A percentile compares a stretch with the other conserved stretches of the same genome.
Evolutionary conservation across 164 flowering plant genomes (phyloP).

Genomic region (Echeveria elegans): DNA sequence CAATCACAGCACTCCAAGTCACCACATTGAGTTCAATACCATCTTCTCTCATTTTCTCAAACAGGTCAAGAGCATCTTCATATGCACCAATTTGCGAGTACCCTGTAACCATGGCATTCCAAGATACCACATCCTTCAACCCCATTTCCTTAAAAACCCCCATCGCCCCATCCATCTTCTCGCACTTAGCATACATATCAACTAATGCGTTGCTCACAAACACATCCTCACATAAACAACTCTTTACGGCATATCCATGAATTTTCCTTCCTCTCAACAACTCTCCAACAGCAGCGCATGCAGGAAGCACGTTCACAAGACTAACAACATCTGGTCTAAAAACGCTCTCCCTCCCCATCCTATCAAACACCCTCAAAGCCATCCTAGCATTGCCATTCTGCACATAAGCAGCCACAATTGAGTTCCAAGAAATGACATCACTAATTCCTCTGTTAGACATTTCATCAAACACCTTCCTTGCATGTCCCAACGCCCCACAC

Average conservation of each 20-base stretch:
- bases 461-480: constrained; percentile 50
- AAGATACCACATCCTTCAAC: constrained; percentile 64
- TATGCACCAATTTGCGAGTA: constrained; percentile 58
- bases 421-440: constrained; percentile 69
- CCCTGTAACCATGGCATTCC: constrained; percentile 80
- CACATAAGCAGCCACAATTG: constrained; percentile 45
- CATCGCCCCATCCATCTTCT: constrained; percentile 11
- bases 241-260: constrained; percentile 41
- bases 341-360: constrained; percentile 16
- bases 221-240: constrained; percentile 17
- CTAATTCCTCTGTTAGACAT: constrained; percentile 29
- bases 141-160: constrained; percentile 22
- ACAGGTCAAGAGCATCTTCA: constrained; percentile 41
- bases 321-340: constrained; percentile 47
- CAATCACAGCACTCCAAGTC: constrained; percentile 77
- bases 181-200: constrained; percentile 13
- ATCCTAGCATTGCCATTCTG: constrained; percentile 27
- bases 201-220: constrained; percentile 9
- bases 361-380: constrained; percentile 36
- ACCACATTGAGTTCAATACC: constrained; percentile 55
- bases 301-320: constrained; percentile 58
- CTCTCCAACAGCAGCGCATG: constrained; percentile 32
- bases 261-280: constrained; percentile 29
- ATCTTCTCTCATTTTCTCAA: constrained; percentile 43
- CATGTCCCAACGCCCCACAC: constrained; percentile 35